These are phyloP conservation scores for Heterobasidion occidentale DNA, from an alignment of 1,284 basidiomycete species.

Conservation along the genomic window DNA sequence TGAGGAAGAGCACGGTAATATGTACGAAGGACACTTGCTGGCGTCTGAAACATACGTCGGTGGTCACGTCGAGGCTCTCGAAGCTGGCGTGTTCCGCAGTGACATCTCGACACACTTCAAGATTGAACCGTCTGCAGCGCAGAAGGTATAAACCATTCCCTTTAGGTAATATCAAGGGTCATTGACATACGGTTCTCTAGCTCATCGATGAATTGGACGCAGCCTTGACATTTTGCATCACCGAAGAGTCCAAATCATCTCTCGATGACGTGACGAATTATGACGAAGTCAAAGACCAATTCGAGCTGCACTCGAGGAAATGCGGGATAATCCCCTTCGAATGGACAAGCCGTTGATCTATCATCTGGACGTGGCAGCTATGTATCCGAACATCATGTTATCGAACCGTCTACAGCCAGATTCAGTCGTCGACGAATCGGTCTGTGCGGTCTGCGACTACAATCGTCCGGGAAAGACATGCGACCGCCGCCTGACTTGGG, in stretches of 20 bases:
- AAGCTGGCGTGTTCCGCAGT: conserved; percentile 96
- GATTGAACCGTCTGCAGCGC: conserved; percentile 81
- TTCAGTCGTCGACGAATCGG: conserved; percentile 94
- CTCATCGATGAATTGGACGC: conserved; percentile 93
- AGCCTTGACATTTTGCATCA: conserved; percentile 85
- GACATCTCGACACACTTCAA: conserved; percentile 97
- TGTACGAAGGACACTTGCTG: conserved; percentile 93
- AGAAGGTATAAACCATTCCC: conserved; percentile 51
- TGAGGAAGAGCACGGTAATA: conserved; percentile 87
- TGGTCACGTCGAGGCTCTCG: conserved; percentile 97
- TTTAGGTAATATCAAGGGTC: not conserved
- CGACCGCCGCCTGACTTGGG: conserved; percentile 94
- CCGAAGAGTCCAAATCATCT: conserved; percentile 79
- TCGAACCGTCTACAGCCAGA: conserved; percentile 98
- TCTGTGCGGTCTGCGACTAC: conserved; percentile 97
- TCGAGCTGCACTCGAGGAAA: conserved; percentile 70
- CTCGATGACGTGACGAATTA: conserved; percentile 93
- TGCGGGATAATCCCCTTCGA: conserved; percentile 89
- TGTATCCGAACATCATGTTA: conserved; percentile 99
- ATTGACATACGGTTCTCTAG: conserved; percentile 31
- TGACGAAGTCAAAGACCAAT: conserved; percentile 88
- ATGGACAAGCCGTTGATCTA: conserved; percentile 95
- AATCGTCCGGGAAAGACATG: conserved; percentile 95
- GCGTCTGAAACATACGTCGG: conserved; percentile 99
- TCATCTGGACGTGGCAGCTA: conserved; percentile 98